phyloP scores from a whole-genome alignment of 2,329 filamentous ascomycete species.

The Tolypocladium pustulatum region DNA sequence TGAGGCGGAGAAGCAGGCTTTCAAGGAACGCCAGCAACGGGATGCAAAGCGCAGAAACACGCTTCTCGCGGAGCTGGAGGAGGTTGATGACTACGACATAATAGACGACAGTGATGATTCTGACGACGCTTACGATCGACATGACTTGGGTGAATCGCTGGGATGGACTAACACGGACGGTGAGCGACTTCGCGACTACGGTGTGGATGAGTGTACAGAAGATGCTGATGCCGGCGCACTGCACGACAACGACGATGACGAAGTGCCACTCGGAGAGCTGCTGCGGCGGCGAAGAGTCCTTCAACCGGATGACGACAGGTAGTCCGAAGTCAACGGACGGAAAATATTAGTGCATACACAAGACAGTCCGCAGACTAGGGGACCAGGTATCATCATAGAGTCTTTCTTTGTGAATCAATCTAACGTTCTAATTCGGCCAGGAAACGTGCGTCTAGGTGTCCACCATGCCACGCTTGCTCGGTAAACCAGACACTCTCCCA shows the following conservation, averaged over 20 bases:
- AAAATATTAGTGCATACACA: neutral
- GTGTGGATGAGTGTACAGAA: slow-evolving; percentile 68
- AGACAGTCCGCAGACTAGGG: neutral
- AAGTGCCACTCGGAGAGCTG: slow-evolving; percentile 61
- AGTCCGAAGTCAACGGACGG: slow-evolving; percentile 4
- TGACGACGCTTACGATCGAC: slow-evolving; percentile 21
- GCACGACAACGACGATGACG: slow-evolving; percentile 23
- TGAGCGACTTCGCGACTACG: slow-evolving; percentile 64
- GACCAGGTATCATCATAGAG: neutral
- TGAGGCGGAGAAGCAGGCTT: slow-evolving; percentile 37
- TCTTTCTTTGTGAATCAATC: neutral
- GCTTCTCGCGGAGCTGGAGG: slow-evolving; percentile 40
- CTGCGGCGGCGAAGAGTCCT: slow-evolving; percentile 42
- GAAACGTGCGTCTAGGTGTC: neutral
- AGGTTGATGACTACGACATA: slow-evolving; percentile 45
- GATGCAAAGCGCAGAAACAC: slow-evolving; percentile 30
- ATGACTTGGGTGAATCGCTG: slow-evolving; percentile 20
- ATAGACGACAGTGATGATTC: slow-evolving; percentile 45
- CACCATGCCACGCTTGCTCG: neutral
- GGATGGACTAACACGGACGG: slow-evolving; percentile 69
- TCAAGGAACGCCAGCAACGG: slow-evolving; percentile 36
- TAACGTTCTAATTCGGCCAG: neutral
- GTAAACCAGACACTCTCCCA: neutral
- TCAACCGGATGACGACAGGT: slow-evolving; percentile 19
- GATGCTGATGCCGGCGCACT: slow-evolving; percentile 12